phyloP scores from a whole-genome alignment of 768 basidiomycete species.

The Mrakia gelida region DNA sequence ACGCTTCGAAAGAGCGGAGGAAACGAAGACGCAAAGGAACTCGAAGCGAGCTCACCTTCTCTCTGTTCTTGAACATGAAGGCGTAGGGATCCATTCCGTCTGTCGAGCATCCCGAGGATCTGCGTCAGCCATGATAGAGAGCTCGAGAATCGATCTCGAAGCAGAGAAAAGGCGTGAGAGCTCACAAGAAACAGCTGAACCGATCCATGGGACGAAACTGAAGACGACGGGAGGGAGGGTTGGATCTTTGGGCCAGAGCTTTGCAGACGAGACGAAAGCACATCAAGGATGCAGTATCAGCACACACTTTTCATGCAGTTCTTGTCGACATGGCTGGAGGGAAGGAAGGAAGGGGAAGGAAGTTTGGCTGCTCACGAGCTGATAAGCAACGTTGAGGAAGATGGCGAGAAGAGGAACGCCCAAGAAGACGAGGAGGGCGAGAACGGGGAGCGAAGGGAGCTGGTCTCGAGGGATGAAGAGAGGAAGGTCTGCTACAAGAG shows the following conservation, averaged over 20 bases:
- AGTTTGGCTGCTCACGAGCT: constrained; percentile 67
- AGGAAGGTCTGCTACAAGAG: constrained; percentile 15
- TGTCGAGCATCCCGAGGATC: too few species aligned
- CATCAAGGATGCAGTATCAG: too few species aligned
- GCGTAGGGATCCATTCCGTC: constrained; percentile 91
- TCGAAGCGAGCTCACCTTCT: constrained; percentile 40
- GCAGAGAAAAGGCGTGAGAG: background rate
- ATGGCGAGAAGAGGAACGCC: constrained; percentile 67
- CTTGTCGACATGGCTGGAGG: background rate
- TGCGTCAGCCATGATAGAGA: too few species aligned
- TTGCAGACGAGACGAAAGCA: background rate
- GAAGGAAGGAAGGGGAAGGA: background rate
- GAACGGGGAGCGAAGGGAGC: constrained; percentile 22
- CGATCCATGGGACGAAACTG: constrained; percentile 84
- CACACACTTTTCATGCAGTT: too few species aligned
- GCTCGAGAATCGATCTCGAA: background rate
- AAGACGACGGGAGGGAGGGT: constrained; percentile 85
- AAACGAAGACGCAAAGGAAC: too few species aligned
- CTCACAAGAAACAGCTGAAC: constrained; percentile 62
- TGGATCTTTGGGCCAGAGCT: constrained; percentile 66
- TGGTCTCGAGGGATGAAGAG: constrained; percentile 6
- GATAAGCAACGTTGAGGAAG: constrained; percentile 68
- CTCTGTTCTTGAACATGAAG: constrained; percentile 70
- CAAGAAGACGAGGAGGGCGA: constrained; percentile 48
- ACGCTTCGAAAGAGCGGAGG: background rate